Percentiles rank a stretch among this genome's conserved stretches.
Conservation (phyloP, 2,329 filamentous ascomycete genomes). For the Diaporthe ilicicola region DNA sequence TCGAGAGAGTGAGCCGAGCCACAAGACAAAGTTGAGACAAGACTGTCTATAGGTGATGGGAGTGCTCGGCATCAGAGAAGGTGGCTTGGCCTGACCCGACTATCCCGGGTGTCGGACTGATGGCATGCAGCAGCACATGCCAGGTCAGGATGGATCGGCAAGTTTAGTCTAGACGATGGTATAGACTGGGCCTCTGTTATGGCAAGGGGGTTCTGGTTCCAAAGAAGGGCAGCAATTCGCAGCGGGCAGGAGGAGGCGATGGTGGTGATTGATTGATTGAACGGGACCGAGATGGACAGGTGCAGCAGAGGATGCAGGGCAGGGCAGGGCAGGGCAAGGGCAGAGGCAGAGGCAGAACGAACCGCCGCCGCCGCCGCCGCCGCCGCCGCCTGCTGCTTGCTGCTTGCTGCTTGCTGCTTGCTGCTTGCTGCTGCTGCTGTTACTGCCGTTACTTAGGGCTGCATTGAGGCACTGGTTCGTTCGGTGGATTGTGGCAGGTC, state of each 20-base stretch:
- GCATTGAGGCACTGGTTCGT: slow-evolving; percentile 21
- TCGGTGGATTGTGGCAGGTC: slow-evolving; percentile 30
- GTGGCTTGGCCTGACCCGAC: slow-evolving; percentile 19
- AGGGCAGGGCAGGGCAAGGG: background rate
- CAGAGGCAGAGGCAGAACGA: background rate
- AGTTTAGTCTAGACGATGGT: background rate
- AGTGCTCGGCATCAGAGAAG: slow-evolving; percentile 16
- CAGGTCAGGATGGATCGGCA: slow-evolving; percentile 9
- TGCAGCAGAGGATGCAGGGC: background rate
- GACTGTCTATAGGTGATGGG: slow-evolving; percentile 16
- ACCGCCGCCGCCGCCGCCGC: background rate
- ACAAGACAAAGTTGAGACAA: slow-evolving; percentile 21
- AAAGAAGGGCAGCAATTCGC: background rate
- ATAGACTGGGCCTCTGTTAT: background rate
- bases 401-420: background rate
- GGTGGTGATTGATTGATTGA: background rate
- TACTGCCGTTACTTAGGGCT: background rate
- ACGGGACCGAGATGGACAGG: background rate
- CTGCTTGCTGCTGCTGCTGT: background rate
- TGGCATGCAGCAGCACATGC: background rate
- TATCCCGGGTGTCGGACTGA: background rate
- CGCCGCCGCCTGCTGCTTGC: background rate
- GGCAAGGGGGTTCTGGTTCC: slow-evolving; percentile 1
- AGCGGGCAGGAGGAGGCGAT: background rate
- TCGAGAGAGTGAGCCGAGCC: background rate